phyloP scores from a whole-genome alignment of 2,329 filamentous ascomycete genomes.

The Massarina eburnea region DNA sequence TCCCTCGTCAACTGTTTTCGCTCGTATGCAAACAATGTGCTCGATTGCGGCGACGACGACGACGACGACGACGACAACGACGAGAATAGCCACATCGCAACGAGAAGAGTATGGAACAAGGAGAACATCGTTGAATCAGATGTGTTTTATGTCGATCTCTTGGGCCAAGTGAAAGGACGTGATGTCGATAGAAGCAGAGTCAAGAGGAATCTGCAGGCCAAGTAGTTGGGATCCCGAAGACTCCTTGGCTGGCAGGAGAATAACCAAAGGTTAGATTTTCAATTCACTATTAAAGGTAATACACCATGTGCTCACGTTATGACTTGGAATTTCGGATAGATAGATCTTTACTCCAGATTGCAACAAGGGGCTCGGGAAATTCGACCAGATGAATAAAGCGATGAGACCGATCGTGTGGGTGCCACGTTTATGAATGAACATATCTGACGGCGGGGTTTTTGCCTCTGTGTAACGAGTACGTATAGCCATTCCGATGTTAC shows the following conservation, averaged over 20 bases:
- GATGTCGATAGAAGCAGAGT: neutral
- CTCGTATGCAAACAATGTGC: conserved; percentile 23
- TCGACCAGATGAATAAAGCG: conserved; percentile 1
- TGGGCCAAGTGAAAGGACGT: neutral
- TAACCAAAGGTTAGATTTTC: neutral
- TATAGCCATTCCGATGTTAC: neutral
- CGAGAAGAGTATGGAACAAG: conserved; percentile 11
- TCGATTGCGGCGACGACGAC: conserved; percentile 18
- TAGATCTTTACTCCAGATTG: conserved; percentile 7
- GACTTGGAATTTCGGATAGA: neutral
- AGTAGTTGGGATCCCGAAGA: neutral
- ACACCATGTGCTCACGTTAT: neutral
- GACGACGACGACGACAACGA: too few species aligned
- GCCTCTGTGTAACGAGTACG: neutral
- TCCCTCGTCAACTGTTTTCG: conserved; percentile 25
- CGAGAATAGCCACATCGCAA: conserved; percentile 12
- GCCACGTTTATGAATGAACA: neutral
- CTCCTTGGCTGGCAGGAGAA: neutral
- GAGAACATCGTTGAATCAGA: conserved; percentile 3
- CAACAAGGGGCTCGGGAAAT: conserved; percentile 1
- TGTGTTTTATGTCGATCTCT: neutral
- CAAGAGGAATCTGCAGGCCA: neutral
- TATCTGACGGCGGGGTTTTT: neutral
- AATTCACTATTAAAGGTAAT: neutral
- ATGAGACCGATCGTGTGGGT: neutral